Evolutionary conservation across 108 stramenopile species (phyloP), one percentile per base, ranked within the genome.

Genomic region (Cylindrotheca fusiformis): DNA sequence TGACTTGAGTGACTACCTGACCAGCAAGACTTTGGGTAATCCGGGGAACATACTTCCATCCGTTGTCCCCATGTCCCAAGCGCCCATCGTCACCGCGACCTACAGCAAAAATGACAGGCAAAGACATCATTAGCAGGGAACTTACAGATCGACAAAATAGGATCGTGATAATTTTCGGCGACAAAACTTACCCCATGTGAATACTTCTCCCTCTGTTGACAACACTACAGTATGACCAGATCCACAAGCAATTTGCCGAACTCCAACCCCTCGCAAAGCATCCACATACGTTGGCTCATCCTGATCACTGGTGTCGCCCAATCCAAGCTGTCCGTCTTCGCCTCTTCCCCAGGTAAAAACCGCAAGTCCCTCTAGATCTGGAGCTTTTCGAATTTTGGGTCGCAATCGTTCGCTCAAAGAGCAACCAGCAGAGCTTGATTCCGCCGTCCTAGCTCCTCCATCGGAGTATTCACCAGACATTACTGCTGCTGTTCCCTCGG

Each of bases 41-140:
- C 0, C 95, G 80, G 3, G 96, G 96, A 5, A 95, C 96, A 60
- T 95, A 95, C 68, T 97, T 97, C 96, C 96, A 97, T 44, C 93
- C 94, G 58, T 94, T 95, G 32, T 97, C 96, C 6, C 96, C 96
- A 67, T 97, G 96, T 12, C 96, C 96, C 26, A 97, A 72, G 1
- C 94, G 85, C 10, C 96, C 96, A 67, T 94, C 91, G 56, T 94
- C 63, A 3, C 63, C 63, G 3, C 63, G 50, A 24, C 63, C 63
- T 48, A 23, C 23, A 51, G 20, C 5, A 51, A 51, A 5, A 51
- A 5, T n/a, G n/a, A 51, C 10, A n/a, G 21, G 4, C 4, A 51
- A 17, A 19, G 21, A 51, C 18, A 19, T 51, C 5, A 51, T 51
- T 51, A 62, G 23, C 47, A 62, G 30, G 3, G 1, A 18, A 21